phyloP scores from a whole-genome alignment of 306 rosid genomes.

The Vigna reflexopilosa region DNA sequence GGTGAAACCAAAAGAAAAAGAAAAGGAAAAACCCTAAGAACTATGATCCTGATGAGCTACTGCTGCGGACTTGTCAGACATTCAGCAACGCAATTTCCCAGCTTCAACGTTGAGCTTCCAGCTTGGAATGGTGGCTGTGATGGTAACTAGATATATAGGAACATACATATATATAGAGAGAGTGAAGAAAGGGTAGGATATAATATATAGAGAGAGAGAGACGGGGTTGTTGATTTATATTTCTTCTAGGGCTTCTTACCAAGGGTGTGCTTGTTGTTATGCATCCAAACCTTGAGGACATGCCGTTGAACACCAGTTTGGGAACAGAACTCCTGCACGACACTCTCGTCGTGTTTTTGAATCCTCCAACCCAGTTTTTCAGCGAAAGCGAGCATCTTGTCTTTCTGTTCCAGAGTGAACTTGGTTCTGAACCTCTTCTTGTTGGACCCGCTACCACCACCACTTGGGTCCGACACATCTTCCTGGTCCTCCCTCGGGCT shows the following conservation, averaged over 20 bases:
- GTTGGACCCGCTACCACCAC: constrained; percentile 48
- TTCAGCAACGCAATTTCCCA: background rate
- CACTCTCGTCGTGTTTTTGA: constrained; percentile 72
- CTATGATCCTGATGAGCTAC: background rate
- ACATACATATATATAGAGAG: background rate
- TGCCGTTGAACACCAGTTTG: constrained; percentile 76
- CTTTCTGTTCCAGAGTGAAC: constrained; percentile 78
- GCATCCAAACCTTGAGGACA: constrained; percentile 94
- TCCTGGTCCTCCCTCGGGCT: constrained; percentile 67
- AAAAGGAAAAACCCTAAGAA: background rate
- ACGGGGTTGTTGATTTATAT: background rate
- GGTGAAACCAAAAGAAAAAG: background rate
- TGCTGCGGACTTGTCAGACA: background rate
- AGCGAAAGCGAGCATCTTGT: constrained; percentile 73
- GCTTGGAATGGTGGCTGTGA: constrained; percentile 3
- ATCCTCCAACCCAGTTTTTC: constrained; percentile 77
- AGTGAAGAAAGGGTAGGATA: background rate
- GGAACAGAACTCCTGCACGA: constrained; percentile 69
- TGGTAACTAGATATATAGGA: background rate
- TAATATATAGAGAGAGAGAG: background rate
- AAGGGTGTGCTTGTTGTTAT: constrained; percentile 89
- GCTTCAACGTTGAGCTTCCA: background rate
- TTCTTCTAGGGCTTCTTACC: constrained; percentile 80
- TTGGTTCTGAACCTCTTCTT: constrained; percentile 75
- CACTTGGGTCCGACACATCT: constrained; percentile 66